Conservation (phyloP, 2,329 filamentous ascomycete species). For the Ascochyta rabiei region DNA sequence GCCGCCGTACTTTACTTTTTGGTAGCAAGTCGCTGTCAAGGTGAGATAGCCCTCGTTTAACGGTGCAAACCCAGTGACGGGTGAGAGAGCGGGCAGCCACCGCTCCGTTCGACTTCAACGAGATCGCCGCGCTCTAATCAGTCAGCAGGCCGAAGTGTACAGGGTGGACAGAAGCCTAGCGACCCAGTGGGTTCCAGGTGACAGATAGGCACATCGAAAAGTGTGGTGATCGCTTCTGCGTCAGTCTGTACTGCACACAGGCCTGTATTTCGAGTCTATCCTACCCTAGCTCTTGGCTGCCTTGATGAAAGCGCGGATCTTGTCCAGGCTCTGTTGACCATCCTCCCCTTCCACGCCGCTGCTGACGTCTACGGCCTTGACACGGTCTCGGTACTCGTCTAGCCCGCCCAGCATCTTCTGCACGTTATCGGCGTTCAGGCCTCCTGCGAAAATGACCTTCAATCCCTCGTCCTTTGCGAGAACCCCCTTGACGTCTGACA, state of each 20-base stretch:
- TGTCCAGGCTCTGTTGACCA: constrained; percentile 78
- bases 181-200: neutral
- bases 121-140: neutral
- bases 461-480: constrained; percentile 73
- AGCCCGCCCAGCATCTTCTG: constrained; percentile 67
- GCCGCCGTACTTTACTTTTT: constrained; percentile 16
- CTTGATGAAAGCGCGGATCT: constrained; percentile 80
- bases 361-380: constrained; percentile 89
- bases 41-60: constrained; percentile 17
- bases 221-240: neutral
- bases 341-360: constrained; percentile 80
- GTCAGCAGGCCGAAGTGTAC: neutral
- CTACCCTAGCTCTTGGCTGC: constrained; percentile 60
- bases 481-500: constrained; percentile 69
- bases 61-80: neutral
- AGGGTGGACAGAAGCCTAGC: no score
- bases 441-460: constrained; percentile 81
- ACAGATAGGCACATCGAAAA: neutral
- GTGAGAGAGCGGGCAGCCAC: constrained; percentile 19
- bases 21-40: constrained; percentile 2
- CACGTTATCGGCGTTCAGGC: constrained; percentile 81
- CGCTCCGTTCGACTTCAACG: neutral
- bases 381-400: constrained; percentile 64
- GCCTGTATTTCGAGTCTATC: constrained; percentile 3
- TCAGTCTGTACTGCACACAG: neutral